Evolutionary conservation across 495 filamentous ascomycete genomes (phyloP).

Genomic region (Penicillium subrubescens): DNA sequence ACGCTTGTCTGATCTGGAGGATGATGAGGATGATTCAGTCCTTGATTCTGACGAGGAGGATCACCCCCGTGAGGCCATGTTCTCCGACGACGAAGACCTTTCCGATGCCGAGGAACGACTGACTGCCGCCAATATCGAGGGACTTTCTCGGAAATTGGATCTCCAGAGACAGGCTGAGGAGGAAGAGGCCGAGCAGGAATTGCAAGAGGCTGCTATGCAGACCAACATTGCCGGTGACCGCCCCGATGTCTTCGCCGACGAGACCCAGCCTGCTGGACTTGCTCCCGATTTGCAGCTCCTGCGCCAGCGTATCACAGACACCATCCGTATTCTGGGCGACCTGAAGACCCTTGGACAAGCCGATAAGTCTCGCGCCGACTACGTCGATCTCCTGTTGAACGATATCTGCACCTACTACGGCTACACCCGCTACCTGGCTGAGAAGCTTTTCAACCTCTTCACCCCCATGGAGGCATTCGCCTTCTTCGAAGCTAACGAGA

Average conservation of each 20-base stretch:
- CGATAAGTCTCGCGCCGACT: conserved; percentile 80
- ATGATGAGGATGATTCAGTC: conserved; percentile 61
- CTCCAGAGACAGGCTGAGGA: conserved; percentile 66
- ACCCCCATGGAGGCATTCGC: conserved; percentile 92
- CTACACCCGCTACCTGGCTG: conserved; percentile 80
- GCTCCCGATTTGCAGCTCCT: conserved; percentile 90
- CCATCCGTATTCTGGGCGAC: conserved; percentile 86
- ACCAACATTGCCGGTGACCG: conserved; percentile 90
- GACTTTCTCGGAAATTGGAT: conserved; percentile 81
- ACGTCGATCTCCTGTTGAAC: conserved; percentile 80
- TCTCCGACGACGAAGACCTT: conserved; percentile 93
- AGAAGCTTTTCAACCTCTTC: conserved; percentile 89
- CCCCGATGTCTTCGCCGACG: conserved; percentile 69
- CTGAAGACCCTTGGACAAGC: conserved; percentile 77
- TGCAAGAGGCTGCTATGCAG: conserved; percentile 87
- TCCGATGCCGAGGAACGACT: conserved; percentile 87
- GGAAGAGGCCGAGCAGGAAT: conserved; percentile 62
- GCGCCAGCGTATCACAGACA: conserved; percentile 88
- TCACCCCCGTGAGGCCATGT: conserved; percentile 62
- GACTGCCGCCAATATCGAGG: conserved; percentile 95
- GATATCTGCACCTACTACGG: conserved; percentile 95
- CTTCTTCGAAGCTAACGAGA: conserved; percentile 99
- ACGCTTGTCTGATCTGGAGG: conserved; percentile 52
- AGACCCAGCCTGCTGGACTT: conserved; percentile 55
- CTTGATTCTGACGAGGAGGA: conserved; percentile 75